phyloP scores from a whole-genome alignment of 495 filamentous ascomycete species.

The Glarea lozoyensis region DNA sequence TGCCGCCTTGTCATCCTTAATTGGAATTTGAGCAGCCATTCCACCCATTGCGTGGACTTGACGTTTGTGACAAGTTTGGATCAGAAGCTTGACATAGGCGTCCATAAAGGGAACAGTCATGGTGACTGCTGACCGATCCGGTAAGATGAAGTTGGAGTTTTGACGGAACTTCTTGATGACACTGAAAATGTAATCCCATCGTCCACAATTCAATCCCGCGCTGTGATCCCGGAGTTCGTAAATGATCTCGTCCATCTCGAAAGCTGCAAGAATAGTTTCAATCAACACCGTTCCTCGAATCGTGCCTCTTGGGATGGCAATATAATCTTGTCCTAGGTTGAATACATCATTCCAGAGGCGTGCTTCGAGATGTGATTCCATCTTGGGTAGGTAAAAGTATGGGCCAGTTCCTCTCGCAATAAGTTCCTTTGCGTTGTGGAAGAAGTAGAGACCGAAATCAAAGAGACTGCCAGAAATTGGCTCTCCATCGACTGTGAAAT shows the following conservation, averaged over 20 bases:
- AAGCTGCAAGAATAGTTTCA: slow-evolving; percentile 97
- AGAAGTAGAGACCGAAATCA: slow-evolving; percentile 99
- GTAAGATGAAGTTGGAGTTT: slow-evolving; percentile 85
- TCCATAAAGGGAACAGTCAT: slow-evolving; percentile 99
- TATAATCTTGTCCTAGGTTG: slow-evolving; percentile 90
- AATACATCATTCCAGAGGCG: slow-evolving; percentile 98
- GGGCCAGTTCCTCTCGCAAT: slow-evolving; percentile 78
- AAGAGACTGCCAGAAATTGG: slow-evolving; percentile 90
- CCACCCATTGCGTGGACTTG: slow-evolving; percentile 98
- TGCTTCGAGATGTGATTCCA: slow-evolving; percentile 97
- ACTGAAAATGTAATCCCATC: slow-evolving; percentile 99
- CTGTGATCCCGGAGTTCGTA: slow-evolving; percentile 97
- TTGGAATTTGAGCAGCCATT: slow-evolving; percentile 98
- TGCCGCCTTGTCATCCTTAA: slow-evolving; percentile 84
- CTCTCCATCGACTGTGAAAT: slow-evolving; percentile 93
- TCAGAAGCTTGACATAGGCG: slow-evolving; percentile 88
- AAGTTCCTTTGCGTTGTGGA: slow-evolving; percentile 92
- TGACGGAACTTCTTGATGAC: slow-evolving; percentile 99
- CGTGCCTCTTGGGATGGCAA: slow-evolving; percentile 81
- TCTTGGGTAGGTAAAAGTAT: slow-evolving; percentile 99
- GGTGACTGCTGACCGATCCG: slow-evolving; percentile 83
- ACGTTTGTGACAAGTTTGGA: slow-evolving; percentile 93
- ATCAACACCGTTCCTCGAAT: slow-evolving; percentile 95
- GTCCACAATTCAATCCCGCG: slow-evolving; percentile 93
- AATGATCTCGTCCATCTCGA: slow-evolving; percentile 99